Evolutionary conservation across 2,329 filamentous ascomycete genomes (phyloP), one percentile per base, ranked within the genome.

Genomic region (Elsinoe necatrix): DNA sequence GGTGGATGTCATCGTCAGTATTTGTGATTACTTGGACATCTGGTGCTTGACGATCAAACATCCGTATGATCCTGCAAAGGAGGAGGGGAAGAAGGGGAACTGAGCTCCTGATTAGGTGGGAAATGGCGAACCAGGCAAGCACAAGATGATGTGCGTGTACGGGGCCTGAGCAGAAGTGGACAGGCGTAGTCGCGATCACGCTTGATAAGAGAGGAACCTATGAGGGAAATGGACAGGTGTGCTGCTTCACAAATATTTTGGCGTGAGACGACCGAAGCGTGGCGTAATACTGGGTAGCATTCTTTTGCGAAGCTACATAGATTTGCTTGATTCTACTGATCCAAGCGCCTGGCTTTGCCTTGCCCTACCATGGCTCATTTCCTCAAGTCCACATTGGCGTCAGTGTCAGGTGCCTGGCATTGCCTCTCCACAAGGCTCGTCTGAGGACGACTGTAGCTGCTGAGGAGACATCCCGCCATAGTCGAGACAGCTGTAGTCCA

Each of bases 21-120:
- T 98, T 64, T 98, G 93, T 73, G 93, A 98, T 70, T 95, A 95
- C 70, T 79, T 97, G 60, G 93, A 98, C 69, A 98, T 98, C 63
- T 97, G 90, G 89, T 98, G 93, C 69, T 77, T 98, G 69, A 95
- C 88, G 1, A 98, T 98, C 75, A 98, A 98, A 80, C 85, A 97
- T 65, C 82, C 82, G 0, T 77, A 78, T 52, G 54, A 51, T 47
- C 11, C 12, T 3, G 21, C n/a, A n/a, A 48, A 56, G 21, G 54
- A 47, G 25, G 54, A 56, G 39, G 39, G 21, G 29, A 56, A 56
- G 54, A 56, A 56, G 54, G 41, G 41, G 37, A 48, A 47, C 14
- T 56, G 23, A 31, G 23, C 4, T 18, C 4, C 16, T 12, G 39
- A 2, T 7, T 20, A n/a, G 51, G 31, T 37, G 16, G 23, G 1